These are phyloP conservation scores for Cronartium ribicola DNA, from an alignment of 1,284 basidiomycete species.

Conservation along the genomic window DNA sequence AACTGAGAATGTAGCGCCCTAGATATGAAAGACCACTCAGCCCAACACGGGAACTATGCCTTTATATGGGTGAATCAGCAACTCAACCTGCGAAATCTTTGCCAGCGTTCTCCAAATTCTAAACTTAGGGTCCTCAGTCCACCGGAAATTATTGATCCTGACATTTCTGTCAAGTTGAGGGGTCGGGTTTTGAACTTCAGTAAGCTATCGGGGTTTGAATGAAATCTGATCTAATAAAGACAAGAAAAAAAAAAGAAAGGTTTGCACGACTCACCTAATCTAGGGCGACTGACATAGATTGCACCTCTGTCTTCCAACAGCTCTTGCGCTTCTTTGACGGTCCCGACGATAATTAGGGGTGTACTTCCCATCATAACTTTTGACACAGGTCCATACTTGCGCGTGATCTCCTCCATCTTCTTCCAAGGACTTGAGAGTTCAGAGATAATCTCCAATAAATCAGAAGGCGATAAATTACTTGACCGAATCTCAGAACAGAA, in stretches of 20 bases:
- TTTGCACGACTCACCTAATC: conserved; percentile 2
- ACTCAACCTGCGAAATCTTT: conserved; percentile 43
- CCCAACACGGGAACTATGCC: too few relatives aligned
- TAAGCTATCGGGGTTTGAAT: conserved; percentile 5
- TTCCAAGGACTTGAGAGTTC: conserved; percentile 17
- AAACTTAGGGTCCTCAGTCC: conserved; percentile 46
- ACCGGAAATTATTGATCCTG: conserved; percentile 45
- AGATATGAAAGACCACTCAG: not conserved
- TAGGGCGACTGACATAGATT: conserved; percentile 34
- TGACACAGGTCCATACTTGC: conserved; percentile 40
- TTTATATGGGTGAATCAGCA: not conserved
- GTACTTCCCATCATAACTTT: conserved; percentile 25
- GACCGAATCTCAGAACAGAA: not conserved
- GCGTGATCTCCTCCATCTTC: conserved; percentile 34
- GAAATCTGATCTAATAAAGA: too few relatives aligned
- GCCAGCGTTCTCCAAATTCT: conserved; percentile 44
- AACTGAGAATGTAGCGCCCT: conserved; percentile 41
- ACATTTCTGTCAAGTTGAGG: conserved; percentile 42
- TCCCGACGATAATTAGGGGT: conserved; percentile 31
- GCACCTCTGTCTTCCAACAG: conserved; percentile 30
- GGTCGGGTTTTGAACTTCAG: not conserved
- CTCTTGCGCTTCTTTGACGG: conserved; percentile 19
- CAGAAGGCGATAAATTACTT: not conserved
- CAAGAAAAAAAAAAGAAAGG: not conserved
- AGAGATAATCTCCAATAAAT: not conserved